These are phyloP conservation scores for Trichoderma atroviride DNA, from an alignment of 2,329 filamentous ascomycete species.

Conservation along the genomic window DNA sequence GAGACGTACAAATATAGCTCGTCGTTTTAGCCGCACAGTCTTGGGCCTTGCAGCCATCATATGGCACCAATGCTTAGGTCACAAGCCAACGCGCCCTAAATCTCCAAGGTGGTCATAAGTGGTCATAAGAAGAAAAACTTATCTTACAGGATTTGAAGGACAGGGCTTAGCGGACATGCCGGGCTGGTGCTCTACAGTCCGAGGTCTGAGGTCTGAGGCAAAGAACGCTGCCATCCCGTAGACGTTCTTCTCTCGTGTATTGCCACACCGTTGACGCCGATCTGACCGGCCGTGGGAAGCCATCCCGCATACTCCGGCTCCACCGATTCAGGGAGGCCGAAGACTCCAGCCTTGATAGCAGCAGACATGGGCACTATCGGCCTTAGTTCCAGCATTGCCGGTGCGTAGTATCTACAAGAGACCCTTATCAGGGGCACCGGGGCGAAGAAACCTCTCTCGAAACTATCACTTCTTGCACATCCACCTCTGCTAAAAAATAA, in stretches of 20 bases:
- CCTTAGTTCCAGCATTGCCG: constrained; percentile 5
- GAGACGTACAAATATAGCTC: constrained; percentile 1
- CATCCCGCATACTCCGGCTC: constrained; percentile 27
- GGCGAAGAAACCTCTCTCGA: neutral
- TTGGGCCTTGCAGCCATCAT: constrained; percentile 18
- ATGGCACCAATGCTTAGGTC: constrained; percentile 7
- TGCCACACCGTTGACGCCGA: constrained; percentile 21
- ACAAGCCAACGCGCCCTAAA: neutral
- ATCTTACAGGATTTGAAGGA: neutral
- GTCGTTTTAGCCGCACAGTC: constrained; percentile 3
- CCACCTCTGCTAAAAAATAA: neutral
- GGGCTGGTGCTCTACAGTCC: neutral
- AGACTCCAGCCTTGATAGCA: constrained; percentile 15
- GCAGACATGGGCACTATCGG: constrained; percentile 8
- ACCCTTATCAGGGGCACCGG: constrained; percentile 3
- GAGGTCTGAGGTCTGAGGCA: neutral
- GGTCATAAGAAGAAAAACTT: neutral
- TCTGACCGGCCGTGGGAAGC: constrained; percentile 23
- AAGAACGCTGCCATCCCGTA: neutral
- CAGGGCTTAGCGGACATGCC: constrained; percentile 13
- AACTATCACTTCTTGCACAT: neutral
- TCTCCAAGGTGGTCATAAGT: neutral
- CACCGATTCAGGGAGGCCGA: constrained; percentile 22
- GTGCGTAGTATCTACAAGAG: neutral
- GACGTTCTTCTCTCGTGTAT: neutral